These are phyloP conservation scores for Boletus eberwhitei DNA, from an alignment of 768 basidiomycete species.

Conservation along the genomic window DNA sequence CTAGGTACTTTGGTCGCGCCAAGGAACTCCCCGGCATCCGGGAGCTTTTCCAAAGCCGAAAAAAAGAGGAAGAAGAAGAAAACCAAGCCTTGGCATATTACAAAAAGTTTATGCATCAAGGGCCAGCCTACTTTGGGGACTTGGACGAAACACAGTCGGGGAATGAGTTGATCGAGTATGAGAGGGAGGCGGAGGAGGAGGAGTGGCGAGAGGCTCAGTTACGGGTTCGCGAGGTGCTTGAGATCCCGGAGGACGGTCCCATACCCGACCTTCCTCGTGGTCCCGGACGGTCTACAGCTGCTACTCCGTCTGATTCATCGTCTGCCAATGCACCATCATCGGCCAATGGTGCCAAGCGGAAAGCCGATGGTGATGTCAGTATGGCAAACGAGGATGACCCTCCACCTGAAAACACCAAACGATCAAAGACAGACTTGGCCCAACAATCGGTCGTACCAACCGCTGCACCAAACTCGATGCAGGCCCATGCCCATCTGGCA, in stretches of 20 bases:
- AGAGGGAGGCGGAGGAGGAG: constrained; percentile 67
- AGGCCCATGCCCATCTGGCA: constrained; percentile 49
- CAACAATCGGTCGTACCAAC: constrained; percentile 3
- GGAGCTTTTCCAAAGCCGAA: constrained; percentile 87
- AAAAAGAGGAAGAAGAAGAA: constrained; percentile 88
- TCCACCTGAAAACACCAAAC: constrained; percentile 28
- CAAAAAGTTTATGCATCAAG: constrained; percentile 86
- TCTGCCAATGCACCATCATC: constrained; percentile 16
- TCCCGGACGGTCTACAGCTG: constrained; percentile 4
- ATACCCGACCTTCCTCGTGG: constrained; percentile 49
- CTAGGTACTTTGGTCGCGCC: constrained; percentile 93
- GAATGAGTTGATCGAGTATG: constrained; percentile 64
- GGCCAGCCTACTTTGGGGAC: constrained; percentile 89
- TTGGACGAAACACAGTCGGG: constrained; percentile 65
- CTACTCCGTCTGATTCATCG: constrained; percentile 19
- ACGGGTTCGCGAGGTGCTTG: constrained; percentile 52
- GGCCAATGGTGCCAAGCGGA: constrained; percentile 47
- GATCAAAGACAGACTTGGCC: constrained; percentile 22
- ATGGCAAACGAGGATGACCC: constrained; percentile 32
- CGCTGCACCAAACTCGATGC: constrained; percentile 14
- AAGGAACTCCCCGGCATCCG: constrained; percentile 94
- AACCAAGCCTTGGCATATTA: constrained; percentile 71
- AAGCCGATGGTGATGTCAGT: constrained; percentile 44
- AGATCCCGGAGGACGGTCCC: constrained; percentile 48
- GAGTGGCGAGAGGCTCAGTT: constrained; percentile 66